Evolutionary conservation across 257 asterid species (phyloP).

Genomic region (Fraxinus americana): DNA sequence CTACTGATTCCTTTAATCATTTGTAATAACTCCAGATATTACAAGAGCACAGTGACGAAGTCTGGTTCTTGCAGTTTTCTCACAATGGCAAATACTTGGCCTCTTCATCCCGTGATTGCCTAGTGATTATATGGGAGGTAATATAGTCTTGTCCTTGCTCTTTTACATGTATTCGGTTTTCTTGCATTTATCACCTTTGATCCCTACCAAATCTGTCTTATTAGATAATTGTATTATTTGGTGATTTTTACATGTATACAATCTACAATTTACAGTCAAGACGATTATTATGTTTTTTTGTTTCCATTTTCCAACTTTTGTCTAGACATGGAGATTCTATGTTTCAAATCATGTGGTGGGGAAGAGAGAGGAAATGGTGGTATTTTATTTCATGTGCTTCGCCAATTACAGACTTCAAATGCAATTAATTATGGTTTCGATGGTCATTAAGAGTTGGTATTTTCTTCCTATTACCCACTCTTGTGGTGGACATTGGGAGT

Average conservation of each 20-base stretch:
- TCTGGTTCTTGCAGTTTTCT: conserved; percentile 86
- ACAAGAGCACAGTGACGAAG: conserved; percentile 64
- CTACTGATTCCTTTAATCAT: conserved; percentile 21
- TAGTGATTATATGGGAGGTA: conserved; percentile 87
- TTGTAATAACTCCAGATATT: conserved; percentile 52
- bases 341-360: background rate
- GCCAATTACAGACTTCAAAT: background rate
- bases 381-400: background rate
- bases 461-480: background rate
- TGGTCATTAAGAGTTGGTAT: background rate
- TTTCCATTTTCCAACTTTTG: background rate
- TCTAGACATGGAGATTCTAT: background rate
- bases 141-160: conserved; percentile 13
- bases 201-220: background rate
- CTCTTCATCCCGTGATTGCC: conserved; percentile 67
- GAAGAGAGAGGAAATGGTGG: background rate
- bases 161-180: background rate
- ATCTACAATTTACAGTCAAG: background rate
- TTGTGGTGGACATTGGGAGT: background rate
- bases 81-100: conserved; percentile 81
- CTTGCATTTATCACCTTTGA: background rate
- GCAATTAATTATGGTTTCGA: background rate
- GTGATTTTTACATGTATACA: background rate
- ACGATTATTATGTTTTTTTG: background rate
- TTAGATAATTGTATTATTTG: background rate